Evolutionary conservation across 768 basidiomycete species (phyloP), one percentile per base, ranked within the genome.

Genomic region (Rhodotorula toruloides): DNA sequence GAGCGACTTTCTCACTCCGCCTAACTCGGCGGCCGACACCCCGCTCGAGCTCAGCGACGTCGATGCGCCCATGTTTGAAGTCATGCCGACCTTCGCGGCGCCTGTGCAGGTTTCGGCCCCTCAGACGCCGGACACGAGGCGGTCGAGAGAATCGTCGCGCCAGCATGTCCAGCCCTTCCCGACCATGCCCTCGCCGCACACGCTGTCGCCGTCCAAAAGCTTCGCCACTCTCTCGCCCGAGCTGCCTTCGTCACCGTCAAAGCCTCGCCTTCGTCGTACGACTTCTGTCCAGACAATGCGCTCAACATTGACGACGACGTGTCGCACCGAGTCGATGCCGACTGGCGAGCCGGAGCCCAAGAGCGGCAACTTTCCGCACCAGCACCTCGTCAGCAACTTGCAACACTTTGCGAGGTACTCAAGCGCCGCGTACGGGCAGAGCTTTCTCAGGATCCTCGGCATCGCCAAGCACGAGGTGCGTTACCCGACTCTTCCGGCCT

Each of bases 381-480:
- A 32, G 5, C 66, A 71, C 29, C 46, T 67, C 39, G 57, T 77
- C 37, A 54, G 62, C 43, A 79, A 79, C 58, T 61, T 78, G 12
- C 76, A 77, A 54, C 70, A 74, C 14, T 79, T 76, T 54, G 78
- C 78, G 74, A 53, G 74, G 29, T 79, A 76, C 57, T 55, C 60
- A 29, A 64, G 52, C 22, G 72, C 70, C 4, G 66, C 70, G 37
- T 71, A 73, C 25, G 72, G 72, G 17, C 68, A 73, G 54, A 60
- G 58, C 22, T 72, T 70, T 39, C 36, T 69, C 19, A 61, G 77
- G 12, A 76, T 79, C 6, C 68, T 79, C 16, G 76, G 77, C 0
- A 58, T 78, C 40, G 76, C 73, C 7, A 71, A 72, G n/a, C 61
- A 63, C 42, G 77, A 78, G 52, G 69, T 63, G 43, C n/a, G 61